Percentiles rank a stretch among this genome's conserved stretches.
Evolutionary conservation across 352 stramenopile genomes (phyloP).

Genomic region (Phytophthora boehmeriae): DNA sequence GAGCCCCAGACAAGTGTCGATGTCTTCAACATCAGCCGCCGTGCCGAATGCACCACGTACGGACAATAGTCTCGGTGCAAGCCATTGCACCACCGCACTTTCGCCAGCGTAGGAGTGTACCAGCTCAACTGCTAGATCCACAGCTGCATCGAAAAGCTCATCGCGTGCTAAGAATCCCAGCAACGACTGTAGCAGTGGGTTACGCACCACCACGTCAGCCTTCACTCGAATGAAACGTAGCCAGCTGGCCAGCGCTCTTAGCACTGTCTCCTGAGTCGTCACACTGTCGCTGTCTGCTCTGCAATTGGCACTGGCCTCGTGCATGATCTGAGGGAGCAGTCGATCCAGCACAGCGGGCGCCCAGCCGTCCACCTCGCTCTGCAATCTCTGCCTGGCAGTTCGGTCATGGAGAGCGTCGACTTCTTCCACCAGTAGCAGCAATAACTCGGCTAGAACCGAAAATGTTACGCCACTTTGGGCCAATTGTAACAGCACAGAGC

Average conservation of each 20-base stretch:
- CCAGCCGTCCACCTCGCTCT: conserved; percentile 68
- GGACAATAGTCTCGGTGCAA: conserved; percentile 77
- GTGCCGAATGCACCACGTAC: conserved; percentile 56
- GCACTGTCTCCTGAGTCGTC: conserved; percentile 59
- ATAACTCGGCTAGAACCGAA: conserved; percentile 53
- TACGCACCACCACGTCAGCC: conserved; percentile 52
- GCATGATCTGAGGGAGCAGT: conserved; percentile 80
- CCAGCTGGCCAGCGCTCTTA: conserved; percentile 69
- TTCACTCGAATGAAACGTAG: conserved; percentile 58
- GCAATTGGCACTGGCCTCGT: conserved; percentile 39
- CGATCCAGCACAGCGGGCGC: conserved; percentile 57
- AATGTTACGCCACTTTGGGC: conserved; percentile 39
- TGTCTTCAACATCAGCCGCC: conserved; percentile 66
- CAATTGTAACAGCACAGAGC: conserved; percentile 64
- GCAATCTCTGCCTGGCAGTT: conserved; percentile 50
- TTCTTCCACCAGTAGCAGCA: conserved; percentile 79
- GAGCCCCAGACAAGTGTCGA: conserved; percentile 76
- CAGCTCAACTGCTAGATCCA: conserved; percentile 85
- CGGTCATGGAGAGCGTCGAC: conserved; percentile 58
- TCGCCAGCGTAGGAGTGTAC: conserved; percentile 68
- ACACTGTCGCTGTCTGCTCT: conserved; percentile 24
- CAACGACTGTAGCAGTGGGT: conserved; percentile 73
- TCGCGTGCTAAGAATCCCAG: conserved; percentile 66
- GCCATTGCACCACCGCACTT: conserved; percentile 69
- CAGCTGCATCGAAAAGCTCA: conserved; percentile 83